Evolutionary conservation across 768 basidiomycete genomes (phyloP), one percentile per base, ranked within the genome.

Genomic region (Mycena floridula): DNA sequence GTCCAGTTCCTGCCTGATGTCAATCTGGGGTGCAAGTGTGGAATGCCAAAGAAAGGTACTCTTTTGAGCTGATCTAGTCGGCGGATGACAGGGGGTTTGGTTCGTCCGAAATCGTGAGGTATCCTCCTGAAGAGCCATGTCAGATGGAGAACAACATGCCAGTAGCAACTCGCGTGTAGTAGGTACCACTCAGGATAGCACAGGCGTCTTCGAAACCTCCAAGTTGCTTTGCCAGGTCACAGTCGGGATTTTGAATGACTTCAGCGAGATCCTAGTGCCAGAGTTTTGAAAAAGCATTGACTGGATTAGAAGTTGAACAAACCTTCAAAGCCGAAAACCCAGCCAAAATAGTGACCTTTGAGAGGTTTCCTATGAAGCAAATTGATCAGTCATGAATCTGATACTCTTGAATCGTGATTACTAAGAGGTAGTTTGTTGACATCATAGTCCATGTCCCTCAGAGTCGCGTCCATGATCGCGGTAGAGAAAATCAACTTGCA

Each of bases 371-470:
- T 4, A n/a, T n/a, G n/a, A n/a, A n/a, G n/a, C n/a, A n/a, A n/a
- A n/a, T n/a, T n/a, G n/a, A n/a, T n/a, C n/a, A n/a, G n/a, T n/a
- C n/a, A n/a, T n/a, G n/a, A n/a, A n/a, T n/a, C n/a, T n/a, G n/a
- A n/a, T n/a, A n/a, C n/a, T n/a, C n/a, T n/a, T n/a, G n/a, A n/a
- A n/a, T n/a, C n/a, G n/a, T n/a, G n/a, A n/a, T n/a, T n/a, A n/a
- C n/a, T n/a, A n/a, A 72, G 62, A 4, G 72, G 72, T 18, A 72
- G 60, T 44, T 72, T 73, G 49, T 70, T 66, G 12, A 68, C 70
- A 50, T 73, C 71, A 44, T 73, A 73, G 52, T 72, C 70, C 65
- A 73, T 68, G 1, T 66, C 62, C 9, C 65, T 62, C 42, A 73
- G 52, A 27, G 56, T 53, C 1, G 69, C 69, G 40, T 65, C 58